Base-by-base conservation (phyloP, 768 basidiomycete genomes). In the Lactifluus piperatus region DNA sequence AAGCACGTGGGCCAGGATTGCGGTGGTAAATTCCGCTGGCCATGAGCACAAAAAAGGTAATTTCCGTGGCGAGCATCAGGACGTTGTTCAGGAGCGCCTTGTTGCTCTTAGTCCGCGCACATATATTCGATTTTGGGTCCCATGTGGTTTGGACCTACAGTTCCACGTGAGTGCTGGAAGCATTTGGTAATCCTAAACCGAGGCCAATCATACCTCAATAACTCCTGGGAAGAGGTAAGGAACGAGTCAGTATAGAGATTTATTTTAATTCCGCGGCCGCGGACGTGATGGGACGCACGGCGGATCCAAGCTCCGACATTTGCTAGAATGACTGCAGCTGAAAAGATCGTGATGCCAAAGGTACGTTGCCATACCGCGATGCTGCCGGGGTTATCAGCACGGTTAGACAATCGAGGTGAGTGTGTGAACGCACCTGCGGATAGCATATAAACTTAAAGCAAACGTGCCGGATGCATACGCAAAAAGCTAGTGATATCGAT, bases 291-390 rank as follows among this genome's bases (percentile, higher is more conserved):
- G 16, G 13, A 56, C 51, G 51, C 41, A 63, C 62, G 47, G 26
- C 43, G 45, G n/a, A 63, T 32, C 60, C 62, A 63, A 43, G 46
- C 37, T 20, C 45, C 60, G 27, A 57, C 1, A 11, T 63, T 63
- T 11, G 39, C 20, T 13, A 46, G 2, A 20, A 56, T 30, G 10
- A 62, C 10, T 11, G 27, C 32, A 16, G 7, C 16, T 1, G 51
- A 51, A 32, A 63, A 2, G 8, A 20, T 8, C 1, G 18, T 43
- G 9, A 56, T 34, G n/a, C 30, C 18, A 11, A 34, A 10, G 4
- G 50, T 48, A 4, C 54, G 44, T 41, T 63, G 49, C 62, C 62
- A 63, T 36, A 63, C 27, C 24, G 62, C 62, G 16, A 63, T 30
- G 26, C 62, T 63, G 26, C 24, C 7, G 10, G 24, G 11, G 10